A percentile compares a stretch with the other conserved stretches of the same genome.
These are phyloP conservation scores for Deuterostichococcus epilithicus DNA, from an alignment of 139 green algal genomes.

Conservation along the genomic window DNA sequence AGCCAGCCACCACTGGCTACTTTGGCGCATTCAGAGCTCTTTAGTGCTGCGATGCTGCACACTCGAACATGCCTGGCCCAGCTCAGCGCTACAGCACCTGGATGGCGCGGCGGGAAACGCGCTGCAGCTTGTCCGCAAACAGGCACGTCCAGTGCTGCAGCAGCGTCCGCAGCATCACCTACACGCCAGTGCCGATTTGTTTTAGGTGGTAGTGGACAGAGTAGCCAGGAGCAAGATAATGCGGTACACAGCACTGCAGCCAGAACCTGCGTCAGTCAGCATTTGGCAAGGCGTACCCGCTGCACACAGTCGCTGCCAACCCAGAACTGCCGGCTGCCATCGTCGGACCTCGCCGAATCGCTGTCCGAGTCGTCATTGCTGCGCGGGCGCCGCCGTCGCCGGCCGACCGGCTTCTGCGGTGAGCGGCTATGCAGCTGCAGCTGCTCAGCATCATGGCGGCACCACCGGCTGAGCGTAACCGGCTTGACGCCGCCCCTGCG, in stretches of 20 bases:
- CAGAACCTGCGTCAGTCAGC: no score
- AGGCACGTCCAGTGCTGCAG: not conserved
- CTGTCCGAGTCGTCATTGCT: not conserved
- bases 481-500: not conserved
- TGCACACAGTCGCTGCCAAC: not conserved
- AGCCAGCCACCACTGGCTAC: no score
- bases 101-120: not conserved
- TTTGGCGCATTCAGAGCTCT: no score
- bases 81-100: not conserved
- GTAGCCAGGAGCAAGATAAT: no score
- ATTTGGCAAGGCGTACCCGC: not conserved
- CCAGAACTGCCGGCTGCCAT: not conserved
- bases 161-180: not conserved
- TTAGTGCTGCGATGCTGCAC: no score
- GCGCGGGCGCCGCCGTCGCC: no score
- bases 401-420: not conserved
- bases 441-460: not conserved
- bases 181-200: no score
- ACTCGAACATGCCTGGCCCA: no score
- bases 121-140: slow-evolving; percentile 1
- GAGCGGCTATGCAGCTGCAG: not conserved
- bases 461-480: not conserved
- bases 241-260: no score
- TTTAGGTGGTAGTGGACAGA: no score
- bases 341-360: not conserved